Base-by-base conservation (phyloP, 495 filamentous ascomycete species). In the Annulohypoxylon stygium region DNA sequence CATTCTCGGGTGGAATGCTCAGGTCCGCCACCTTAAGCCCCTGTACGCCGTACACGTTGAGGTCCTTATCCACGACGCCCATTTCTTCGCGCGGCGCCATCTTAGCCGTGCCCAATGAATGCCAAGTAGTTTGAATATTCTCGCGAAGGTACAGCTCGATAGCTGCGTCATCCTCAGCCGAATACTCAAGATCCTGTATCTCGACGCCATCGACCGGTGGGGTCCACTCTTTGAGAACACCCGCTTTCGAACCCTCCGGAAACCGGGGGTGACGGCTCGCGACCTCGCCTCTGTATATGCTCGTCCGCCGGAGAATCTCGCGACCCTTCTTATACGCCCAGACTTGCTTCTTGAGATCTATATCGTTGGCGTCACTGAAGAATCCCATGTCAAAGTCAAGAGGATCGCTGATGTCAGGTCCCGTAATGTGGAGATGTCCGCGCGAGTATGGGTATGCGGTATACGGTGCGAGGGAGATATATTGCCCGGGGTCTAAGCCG, bases 311-410 rank as follows among this genome's bases (percentile, higher is more conserved):
- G 30, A 83, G 77, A 69, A 91, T 84, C 63, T 91, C 89, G 6
- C 88, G 83, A 9, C 76, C 73, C 65, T 82, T 80, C 74, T 90
- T 90, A 78, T 90, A 89, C 10, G 76, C 75, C 86, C 85, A 88
- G 6, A 82, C 25, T 10, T 82, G 81, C 72, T 76, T 80, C 73
- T 83, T 84, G 54, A 85, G 20, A 55, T 86, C 83, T 55, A 86
- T 63, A 12, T 79, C 77, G 25, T 81, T 67, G 20, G 53, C 73
- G 48, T 85, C 83, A 18, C 76, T 81, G 18, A 88, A 80, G 73
- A 85, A 87, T 16, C 81, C 81, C 0, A 78, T 58, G 34, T 82
- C 71, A 64, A 88, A 86, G 55, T 83, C 78, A 9, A 79, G 68
- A 1, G 78, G 76, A 14, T 78, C 78, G 37, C 70, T 36, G 12